phyloP scores from a whole-genome alignment of 768 basidiomycete species.

The Auriscalpium microsporum region DNA sequence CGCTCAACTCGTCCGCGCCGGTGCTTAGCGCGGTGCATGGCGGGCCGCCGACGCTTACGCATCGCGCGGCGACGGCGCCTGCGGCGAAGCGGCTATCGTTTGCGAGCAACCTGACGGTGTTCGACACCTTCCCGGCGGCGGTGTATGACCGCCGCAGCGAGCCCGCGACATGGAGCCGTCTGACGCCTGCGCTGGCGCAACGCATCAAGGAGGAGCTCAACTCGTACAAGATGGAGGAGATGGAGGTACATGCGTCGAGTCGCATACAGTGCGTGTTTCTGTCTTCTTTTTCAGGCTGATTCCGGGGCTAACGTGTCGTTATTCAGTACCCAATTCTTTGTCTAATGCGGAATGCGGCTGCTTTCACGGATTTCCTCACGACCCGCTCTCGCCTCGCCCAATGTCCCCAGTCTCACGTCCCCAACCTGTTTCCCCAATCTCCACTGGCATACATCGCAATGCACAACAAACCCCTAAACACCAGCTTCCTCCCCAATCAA shows the following conservation, averaged over 20 bases:
- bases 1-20: conserved; percentile 78
- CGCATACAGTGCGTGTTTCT: conserved; percentile 68
- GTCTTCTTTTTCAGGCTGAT: background rate
- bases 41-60: conserved; percentile 49
- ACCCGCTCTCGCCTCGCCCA: background rate
- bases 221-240: conserved; percentile 98
- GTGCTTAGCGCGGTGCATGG: conserved; percentile 55
- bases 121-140: conserved; percentile 88
- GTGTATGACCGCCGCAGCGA: conserved; percentile 95
- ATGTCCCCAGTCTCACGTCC: background rate
- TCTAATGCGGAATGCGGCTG: conserved; percentile 36
- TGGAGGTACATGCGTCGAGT: conserved; percentile 95
- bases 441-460: conserved; percentile 4
- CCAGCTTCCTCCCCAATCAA: conserved; percentile 1
- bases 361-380: conserved; percentile 13
- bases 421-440: background rate
- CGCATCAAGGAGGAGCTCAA: conserved; percentile 98
- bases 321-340: conserved; percentile 79
- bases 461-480: background rate
- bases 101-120: conserved; percentile 87
- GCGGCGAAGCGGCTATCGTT: conserved; percentile 72
- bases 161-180: conserved; percentile 92
- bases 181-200: conserved; percentile 93
- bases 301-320: conserved; percentile 6
- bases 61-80: conserved; percentile 62